Evolutionary conservation across 441 rosid species (phyloP), one percentile per base, ranked within the genome.

Genomic region (Monsonia emarginata): DNA sequence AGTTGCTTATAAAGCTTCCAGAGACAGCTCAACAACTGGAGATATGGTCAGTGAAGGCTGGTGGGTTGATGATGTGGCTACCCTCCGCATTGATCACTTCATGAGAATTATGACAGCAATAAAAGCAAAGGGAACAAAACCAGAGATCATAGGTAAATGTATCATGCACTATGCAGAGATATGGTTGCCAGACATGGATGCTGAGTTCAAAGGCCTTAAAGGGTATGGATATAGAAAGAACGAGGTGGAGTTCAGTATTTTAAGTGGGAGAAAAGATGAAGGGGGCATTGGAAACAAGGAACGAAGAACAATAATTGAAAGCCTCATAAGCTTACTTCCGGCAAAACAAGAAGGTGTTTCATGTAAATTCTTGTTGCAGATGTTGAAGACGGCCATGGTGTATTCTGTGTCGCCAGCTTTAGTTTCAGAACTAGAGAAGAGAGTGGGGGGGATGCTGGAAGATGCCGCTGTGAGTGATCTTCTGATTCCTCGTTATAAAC

Each of bases 41-140:
- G 90, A 16, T 88, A 90, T 69, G 88, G 90, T 0, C 93, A 91
- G 38, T 88, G 77, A 73, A 66, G 97, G 90, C 63, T 93, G 98
- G 98, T 93, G 98, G 97, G 88, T 90, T 5, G 97, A 88, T 75
- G 97, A 90, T 67, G 95, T 87, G 8, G 82, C 97, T 0, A 86
- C 89, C 67, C 87, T 93, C 16, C 75, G 98, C 71, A 90, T 87
- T 10, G 96, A 90, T 74, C 98, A 93, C 52, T 90, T 88, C 64
- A 95, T 93, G 26, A 79, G 97, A 67, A 93, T 93, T 0, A 74
- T 88, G 63, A 93, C 97, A 0, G 96, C 98, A 31, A 93, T 93
- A 61, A 93, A 86, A 79, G 97, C 88, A 46, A 93, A 93, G 77
- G 98, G 97, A 10, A 87, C 86, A 95, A 78, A 95, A 69, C 85